phyloP scores from a whole-genome alignment of 2,329 filamentous ascomycete species.

The Didymellaceae sp. region DNA sequence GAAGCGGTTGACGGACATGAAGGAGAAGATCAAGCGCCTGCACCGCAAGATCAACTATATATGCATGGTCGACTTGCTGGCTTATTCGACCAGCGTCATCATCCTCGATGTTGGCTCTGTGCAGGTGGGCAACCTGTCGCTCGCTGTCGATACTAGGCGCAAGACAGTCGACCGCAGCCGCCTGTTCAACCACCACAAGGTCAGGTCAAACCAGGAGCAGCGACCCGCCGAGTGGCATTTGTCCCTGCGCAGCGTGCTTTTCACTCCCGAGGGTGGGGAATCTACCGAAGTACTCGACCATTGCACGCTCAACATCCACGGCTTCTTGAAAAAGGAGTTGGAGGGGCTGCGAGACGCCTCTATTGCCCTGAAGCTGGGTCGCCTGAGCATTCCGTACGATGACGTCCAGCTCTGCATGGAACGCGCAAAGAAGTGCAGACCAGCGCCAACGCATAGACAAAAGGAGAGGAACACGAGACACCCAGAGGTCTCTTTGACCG shows the following conservation, averaged over 20 bases:
- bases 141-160: conserved; percentile 87
- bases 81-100: conserved; percentile 77
- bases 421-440: conserved; percentile 59
- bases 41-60: conserved; percentile 90
- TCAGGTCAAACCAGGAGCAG: conserved; percentile 61
- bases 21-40: conserved; percentile 84
- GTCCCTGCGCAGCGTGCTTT: conserved; percentile 82
- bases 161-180: conserved; percentile 91
- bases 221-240: conserved; percentile 93
- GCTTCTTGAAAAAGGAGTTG: conserved; percentile 81
- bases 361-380: conserved; percentile 87
- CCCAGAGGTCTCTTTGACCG: conserved; percentile 69
- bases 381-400: conserved; percentile 88
- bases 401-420: conserved; percentile 72
- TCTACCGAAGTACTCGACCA: conserved; percentile 89
- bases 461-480: conserved; percentile 37
- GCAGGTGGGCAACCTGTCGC: conserved; percentile 81
- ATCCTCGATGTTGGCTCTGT: conserved; percentile 83
- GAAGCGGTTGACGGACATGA: conserved; percentile 77
- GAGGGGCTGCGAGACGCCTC: conserved; percentile 90
- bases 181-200: conserved; percentile 74
- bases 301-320: conserved; percentile 87
- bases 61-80: conserved; percentile 85
- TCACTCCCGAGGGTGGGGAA: conserved; percentile 83
- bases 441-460: conserved; percentile 18